Base-by-base conservation (phyloP, 1,139 yeast species). In the Entelexis paramagnoliae region DNA sequence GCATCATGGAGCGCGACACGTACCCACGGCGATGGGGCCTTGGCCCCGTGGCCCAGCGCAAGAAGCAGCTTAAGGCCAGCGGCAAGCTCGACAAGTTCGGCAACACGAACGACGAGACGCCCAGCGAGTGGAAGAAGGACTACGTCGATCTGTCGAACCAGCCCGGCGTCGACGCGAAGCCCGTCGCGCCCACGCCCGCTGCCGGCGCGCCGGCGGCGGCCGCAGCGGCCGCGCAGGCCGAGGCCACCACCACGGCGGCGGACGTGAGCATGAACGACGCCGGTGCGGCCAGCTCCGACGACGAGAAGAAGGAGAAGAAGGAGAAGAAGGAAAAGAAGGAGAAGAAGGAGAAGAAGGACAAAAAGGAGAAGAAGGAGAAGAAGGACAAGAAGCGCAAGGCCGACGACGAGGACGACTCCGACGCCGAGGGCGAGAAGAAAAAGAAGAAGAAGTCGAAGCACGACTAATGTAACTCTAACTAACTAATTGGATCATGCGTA, bases 1-100 rank as follows among this genome's bases (percentile, higher is more conserved):
- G 97, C 76, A 91, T 91, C 64, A 91, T 91, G 98, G 98, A 91
- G 75, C 83, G 98, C 75, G 98, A 91, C 70, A 80, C 95, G 52
- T 91, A 91, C 72, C 98, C 98, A 73, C 85, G 98, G 79, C 83
- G 97, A 79, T 91, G 98, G 98, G 98, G 98, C 59, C 75, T 91
- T 64, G 98, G 98, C 63, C 98, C 98, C 64, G 87, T 89, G 67
- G 98, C 98, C 58, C 89, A 86, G 72, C 88, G 87, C 83, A 91
- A 91, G 84, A 91, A 91, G 78, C 95, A 89, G 75, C 75, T 91
- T 77, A 91, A 89, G 79, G 85, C 95, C 53, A 96, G 86, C 62
- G 98, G 98, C 64, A 91, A 91, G 73, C 81, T 91, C 65, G 98
- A 91, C 75, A 87, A 89, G 73, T 91, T 73, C 66, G 98, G 98